Evolutionary conservation across 306 rosid species (phyloP), one percentile per base, ranked within the genome.

Genomic region (Lagenaria siceraria): DNA sequence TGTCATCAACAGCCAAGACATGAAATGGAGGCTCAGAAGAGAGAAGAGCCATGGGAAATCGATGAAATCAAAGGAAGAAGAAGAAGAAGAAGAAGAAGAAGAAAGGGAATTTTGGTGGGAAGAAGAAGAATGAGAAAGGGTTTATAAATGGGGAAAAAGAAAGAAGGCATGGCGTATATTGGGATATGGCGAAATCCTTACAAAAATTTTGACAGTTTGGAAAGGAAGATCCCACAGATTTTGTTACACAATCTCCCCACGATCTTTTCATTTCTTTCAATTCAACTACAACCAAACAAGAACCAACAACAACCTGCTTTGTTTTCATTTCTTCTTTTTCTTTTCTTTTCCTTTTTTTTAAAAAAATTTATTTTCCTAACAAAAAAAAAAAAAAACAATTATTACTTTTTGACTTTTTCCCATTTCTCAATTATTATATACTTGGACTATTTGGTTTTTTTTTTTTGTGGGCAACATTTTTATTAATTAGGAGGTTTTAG

Each of bases 1-100:
- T 87, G 31, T 93, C 98, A 85, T 93, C 97, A 59, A 93, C 98
- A 69, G 97, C 98, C 83, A 93, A 76, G 65, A 93, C 97, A 79
- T 91, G 98, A 54, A 89, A 91, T 77, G 81, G 93, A 11, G 87
- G 38, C 58, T 87, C 87, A 21, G 84, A 65, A 83, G 84, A 78
- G 81, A 90, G 35, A 77, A 91, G 53, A 76, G 82, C 92, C 97
- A 93, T 93, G 40, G 42, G 13, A 49, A 68, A 5, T 42, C 8
- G 48, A 42, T 48, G 15, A 18, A 27, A n/a, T 25, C 5, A 2
- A 24, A 66, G 10, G 14, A 43, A 13, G 48, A 64, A 19, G 59
- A 54, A 58, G 66, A 29, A 17, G 31, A 61, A 7, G 17, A 59
- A 42, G 54, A 51, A 69, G 64, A 7, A 48, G 8, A 31, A 25